A percentile compares a stretch with the other conserved stretches of the same genome.
These are phyloP conservation scores for Colletotrichum agaves DNA, from an alignment of 2,329 filamentous ascomycete species.

Conservation along the genomic window DNA sequence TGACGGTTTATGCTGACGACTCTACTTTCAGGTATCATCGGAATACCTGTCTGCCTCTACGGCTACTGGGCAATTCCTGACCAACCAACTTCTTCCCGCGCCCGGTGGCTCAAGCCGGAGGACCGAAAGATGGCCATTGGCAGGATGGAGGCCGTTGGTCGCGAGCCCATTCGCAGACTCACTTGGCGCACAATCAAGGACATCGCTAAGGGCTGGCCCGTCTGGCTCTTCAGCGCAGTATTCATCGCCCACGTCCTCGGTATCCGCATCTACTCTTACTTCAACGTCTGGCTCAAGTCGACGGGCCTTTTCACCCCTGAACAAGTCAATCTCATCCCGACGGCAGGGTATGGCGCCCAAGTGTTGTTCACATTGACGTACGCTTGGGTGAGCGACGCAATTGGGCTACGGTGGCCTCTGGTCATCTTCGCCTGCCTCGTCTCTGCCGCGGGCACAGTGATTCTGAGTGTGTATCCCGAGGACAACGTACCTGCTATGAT, in stretches of 20 bases:
- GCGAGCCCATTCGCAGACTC: slow-evolving; percentile 46
- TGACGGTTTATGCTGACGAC: not conserved
- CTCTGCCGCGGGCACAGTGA: slow-evolving; percentile 47
- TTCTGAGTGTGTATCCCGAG: slow-evolving; percentile 49
- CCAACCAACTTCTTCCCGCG: slow-evolving; percentile 43
- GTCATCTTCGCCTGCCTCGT: slow-evolving; percentile 59
- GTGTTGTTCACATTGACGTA: slow-evolving; percentile 63
- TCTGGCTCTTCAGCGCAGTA: slow-evolving; percentile 48
- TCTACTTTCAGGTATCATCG: slow-evolving; percentile 40
- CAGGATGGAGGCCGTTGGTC: slow-evolving; percentile 46
- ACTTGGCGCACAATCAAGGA: slow-evolving; percentile 43
- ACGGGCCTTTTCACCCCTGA: slow-evolving; percentile 41
- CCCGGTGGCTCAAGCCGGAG: slow-evolving; percentile 43
- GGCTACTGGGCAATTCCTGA: slow-evolving; percentile 50
- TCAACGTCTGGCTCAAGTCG: slow-evolving; percentile 48
- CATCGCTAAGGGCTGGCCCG: slow-evolving; percentile 45
- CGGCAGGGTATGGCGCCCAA: slow-evolving; percentile 42
- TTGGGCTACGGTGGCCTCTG: slow-evolving; percentile 64
- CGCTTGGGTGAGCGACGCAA: slow-evolving; percentile 63
- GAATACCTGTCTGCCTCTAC: slow-evolving; percentile 45
- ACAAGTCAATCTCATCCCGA: slow-evolving; percentile 40
- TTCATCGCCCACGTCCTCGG: slow-evolving; percentile 48
- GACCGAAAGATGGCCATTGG: slow-evolving; percentile 44
- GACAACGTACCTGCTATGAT: slow-evolving; percentile 49
- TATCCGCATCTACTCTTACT: slow-evolving; percentile 50